Evolutionary conservation across 1,284 basidiomycete genomes (phyloP).

Genomic region (Microbotryum lychnidis-dioicae): DNA sequence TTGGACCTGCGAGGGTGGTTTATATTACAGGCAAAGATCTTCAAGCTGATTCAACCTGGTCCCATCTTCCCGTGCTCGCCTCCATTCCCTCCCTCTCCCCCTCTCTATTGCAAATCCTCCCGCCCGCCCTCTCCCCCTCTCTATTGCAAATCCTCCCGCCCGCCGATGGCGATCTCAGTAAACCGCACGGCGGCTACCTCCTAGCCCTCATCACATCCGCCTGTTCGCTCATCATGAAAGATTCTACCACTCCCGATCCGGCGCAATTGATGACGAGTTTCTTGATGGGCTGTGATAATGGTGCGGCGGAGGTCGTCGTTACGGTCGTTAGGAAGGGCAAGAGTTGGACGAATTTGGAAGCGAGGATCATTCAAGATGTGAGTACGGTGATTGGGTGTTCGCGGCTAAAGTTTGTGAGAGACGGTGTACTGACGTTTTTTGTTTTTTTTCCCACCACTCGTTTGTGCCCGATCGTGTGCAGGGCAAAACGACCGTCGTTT

Average conservation of each 20-base stretch:
- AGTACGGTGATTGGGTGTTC: not conserved
- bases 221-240: too few species aligned
- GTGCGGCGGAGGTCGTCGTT: not conserved
- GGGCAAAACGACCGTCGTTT: not conserved
- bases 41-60: too few species aligned
- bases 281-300: not conserved
- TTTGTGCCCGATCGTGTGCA: not conserved
- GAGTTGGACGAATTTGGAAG: conserved; percentile 1
- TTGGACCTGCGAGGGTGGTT: too few species aligned
- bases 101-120: too few species aligned
- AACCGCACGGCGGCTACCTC: conserved; percentile 7
- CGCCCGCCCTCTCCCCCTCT: too few species aligned
- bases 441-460: too few species aligned
- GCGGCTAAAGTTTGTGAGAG: too few species aligned
- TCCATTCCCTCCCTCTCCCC: too few species aligned
- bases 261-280: conserved; percentile 1
- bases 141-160: too few species aligned
- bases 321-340: not conserved
- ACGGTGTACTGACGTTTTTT: too few species aligned
- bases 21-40: too few species aligned
- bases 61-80: too few species aligned
- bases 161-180: not conserved
- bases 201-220: conserved; percentile 2
- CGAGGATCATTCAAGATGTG: not conserved
- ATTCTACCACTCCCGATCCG: not conserved